These are phyloP conservation scores for Thraustotheca clavata DNA, from an alignment of 352 stramenopile genomes.

Conservation along the genomic window DNA sequence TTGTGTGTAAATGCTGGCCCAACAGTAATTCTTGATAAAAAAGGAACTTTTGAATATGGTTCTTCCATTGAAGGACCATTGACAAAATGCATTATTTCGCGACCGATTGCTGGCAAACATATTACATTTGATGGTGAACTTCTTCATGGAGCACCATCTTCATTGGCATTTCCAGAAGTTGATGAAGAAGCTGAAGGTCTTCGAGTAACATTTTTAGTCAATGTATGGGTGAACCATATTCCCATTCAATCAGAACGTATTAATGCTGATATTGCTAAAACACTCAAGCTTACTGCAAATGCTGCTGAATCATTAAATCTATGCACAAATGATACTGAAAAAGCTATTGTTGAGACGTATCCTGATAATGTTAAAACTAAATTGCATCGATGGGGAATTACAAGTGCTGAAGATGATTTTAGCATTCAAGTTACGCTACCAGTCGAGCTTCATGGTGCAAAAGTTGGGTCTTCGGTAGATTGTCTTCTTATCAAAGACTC, in stretches of 20 bases:
- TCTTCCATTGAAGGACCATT: conserved; percentile 29
- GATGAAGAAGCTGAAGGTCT: conserved; percentile 24
- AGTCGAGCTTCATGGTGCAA: conserved; percentile 23
- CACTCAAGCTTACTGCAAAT: conserved; percentile 18
- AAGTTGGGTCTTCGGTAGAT: conserved; percentile 21
- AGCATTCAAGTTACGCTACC: conserved; percentile 27
- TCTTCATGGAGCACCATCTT: conserved; percentile 49
- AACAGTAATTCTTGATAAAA: conserved; percentile 41
- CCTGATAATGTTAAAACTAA: conserved; percentile 8
- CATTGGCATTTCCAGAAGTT: conserved; percentile 28
- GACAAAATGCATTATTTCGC: conserved; percentile 28
- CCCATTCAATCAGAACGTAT: conserved; percentile 35
- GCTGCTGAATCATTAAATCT: conserved; percentile 23
- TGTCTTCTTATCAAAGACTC: conserved; percentile 24
- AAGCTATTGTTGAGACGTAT: conserved; percentile 20
- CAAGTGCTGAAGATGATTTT: conserved; percentile 19
- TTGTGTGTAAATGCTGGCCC: conserved; percentile 39
- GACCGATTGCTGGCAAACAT: conserved; percentile 42
- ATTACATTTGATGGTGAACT: conserved; percentile 63
- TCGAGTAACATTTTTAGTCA: conserved; percentile 61
- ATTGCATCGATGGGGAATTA: conserved; percentile 16
- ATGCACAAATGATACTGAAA: conserved; percentile 18
- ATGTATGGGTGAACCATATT: conserved; percentile 57
- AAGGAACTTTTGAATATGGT: conserved; percentile 31
- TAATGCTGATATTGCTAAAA: conserved; percentile 23